These are phyloP conservation scores for Amniculicola lignicola DNA, from an alignment of 495 filamentous ascomycete species.

Conservation along the genomic window DNA sequence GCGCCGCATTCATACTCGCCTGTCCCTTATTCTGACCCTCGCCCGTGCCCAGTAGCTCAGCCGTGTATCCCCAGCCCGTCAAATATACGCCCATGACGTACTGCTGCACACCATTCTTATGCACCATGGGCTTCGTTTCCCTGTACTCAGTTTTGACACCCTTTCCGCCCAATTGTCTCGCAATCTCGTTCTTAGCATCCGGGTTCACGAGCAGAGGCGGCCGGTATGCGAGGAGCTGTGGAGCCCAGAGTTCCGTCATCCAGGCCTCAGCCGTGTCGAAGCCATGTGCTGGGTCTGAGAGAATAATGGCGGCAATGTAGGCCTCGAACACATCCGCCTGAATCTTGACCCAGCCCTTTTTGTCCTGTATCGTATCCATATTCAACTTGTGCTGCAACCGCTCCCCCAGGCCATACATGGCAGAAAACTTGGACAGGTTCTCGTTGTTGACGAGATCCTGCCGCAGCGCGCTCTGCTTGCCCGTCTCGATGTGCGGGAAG, in stretches of 20 bases:
- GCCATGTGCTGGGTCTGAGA: slow-evolving; percentile 60
- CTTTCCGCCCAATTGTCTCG: slow-evolving; percentile 54
- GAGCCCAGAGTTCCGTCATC: slow-evolving; percentile 67
- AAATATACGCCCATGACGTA: slow-evolving; percentile 71
- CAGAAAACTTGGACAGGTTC: slow-evolving; percentile 63
- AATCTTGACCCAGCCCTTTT: slow-evolving; percentile 61
- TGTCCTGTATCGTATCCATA: slow-evolving; percentile 42
- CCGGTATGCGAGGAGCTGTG: slow-evolving; percentile 30
- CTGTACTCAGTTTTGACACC: slow-evolving; percentile 65
- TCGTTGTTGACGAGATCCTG: slow-evolving; percentile 64
- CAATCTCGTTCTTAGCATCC: slow-evolving; percentile 54
- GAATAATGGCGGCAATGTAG: slow-evolving; percentile 73
- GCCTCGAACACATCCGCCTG: slow-evolving; percentile 85
- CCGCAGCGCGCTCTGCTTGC: slow-evolving; percentile 33
- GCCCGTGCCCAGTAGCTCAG: slow-evolving; percentile 63
- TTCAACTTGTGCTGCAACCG: slow-evolving; percentile 52
- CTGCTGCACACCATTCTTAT: slow-evolving; percentile 54
- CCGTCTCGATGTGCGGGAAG: slow-evolving; percentile 35
- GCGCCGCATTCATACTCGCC: slow-evolving; percentile 69
- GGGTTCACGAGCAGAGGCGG: slow-evolving; percentile 29
- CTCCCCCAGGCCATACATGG: slow-evolving; percentile 64
- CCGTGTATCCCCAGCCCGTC: slow-evolving; percentile 67
- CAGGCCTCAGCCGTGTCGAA: slow-evolving; percentile 59
- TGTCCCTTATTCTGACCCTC: slow-evolving; percentile 67
- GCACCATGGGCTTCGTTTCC: slow-evolving; percentile 50